Evolutionary conservation across 1,284 basidiomycete genomes (phyloP).

Genomic region (Vanrija sp.): DNA sequence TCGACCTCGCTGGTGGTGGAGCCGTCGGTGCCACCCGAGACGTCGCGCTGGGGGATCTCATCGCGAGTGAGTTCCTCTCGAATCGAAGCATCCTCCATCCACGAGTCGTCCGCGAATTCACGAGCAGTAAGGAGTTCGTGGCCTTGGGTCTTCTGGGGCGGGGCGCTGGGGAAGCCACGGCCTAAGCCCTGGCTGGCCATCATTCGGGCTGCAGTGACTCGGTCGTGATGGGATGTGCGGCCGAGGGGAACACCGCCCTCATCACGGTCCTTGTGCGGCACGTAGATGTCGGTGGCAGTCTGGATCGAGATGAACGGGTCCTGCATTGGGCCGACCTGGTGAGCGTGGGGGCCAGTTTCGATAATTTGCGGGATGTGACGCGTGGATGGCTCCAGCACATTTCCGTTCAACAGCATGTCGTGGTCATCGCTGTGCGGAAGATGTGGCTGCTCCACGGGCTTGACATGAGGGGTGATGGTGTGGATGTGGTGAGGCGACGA

Average conservation of each 20-base stretch:
- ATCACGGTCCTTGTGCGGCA: slow-evolving; percentile 45
- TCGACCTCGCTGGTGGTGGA: neutral
- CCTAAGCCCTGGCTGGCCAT: slow-evolving; percentile 45
- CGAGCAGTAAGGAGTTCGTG: too few species aligned
- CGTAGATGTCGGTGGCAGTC: slow-evolving; percentile 40
- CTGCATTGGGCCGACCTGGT: slow-evolving; percentile 43
- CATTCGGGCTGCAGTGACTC: slow-evolving; percentile 41
- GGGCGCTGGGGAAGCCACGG: slow-evolving; percentile 30
- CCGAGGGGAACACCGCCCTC: slow-evolving; percentile 68
- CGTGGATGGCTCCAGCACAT: slow-evolving; percentile 33
- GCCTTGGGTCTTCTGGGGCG: neutral
- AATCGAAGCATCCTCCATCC: neutral
- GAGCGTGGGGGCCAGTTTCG: slow-evolving; percentile 26
- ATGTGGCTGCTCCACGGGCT: slow-evolving; percentile 29
- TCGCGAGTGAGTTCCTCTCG: neutral
- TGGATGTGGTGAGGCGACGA: slow-evolving; percentile 10
- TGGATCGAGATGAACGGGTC: slow-evolving; percentile 50
- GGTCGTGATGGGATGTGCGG: slow-evolving; percentile 59
- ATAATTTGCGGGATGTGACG: neutral
- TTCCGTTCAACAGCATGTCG: slow-evolving; percentile 38
- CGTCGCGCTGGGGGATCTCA: neutral
- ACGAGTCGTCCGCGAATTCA: too few species aligned
- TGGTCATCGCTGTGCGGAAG: slow-evolving; percentile 34
- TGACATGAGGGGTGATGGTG: slow-evolving; percentile 12
- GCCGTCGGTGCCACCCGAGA: neutral